These are phyloP conservation scores for Pyrenochaeta sp. DNA, from an alignment of 2,329 filamentous ascomycete genomes.

Conservation along the genomic window DNA sequence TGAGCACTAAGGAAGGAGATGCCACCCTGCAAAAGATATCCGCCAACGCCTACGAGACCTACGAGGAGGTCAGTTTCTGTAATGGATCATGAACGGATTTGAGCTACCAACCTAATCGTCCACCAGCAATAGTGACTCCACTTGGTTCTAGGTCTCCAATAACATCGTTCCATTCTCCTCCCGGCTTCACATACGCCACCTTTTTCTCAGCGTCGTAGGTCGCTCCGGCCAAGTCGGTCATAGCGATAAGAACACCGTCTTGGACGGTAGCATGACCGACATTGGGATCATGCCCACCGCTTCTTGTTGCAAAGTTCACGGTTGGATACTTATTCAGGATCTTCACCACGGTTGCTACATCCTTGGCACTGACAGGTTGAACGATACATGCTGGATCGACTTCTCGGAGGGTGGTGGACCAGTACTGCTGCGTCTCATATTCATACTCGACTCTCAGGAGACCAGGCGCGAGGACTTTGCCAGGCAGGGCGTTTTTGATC, in stretches of 20 bases:
- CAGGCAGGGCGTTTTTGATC: slow-evolving; percentile 26
- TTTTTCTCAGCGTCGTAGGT: slow-evolving; percentile 45
- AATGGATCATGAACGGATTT: not conserved
- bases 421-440: slow-evolving; percentile 32
- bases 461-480: slow-evolving; percentile 24
- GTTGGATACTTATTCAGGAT: slow-evolving; percentile 31
- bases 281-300: slow-evolving; percentile 52
- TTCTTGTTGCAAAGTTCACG: slow-evolving; percentile 35
- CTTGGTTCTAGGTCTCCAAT: slow-evolving; percentile 44
- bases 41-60: slow-evolving; percentile 35
- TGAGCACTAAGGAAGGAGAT: slow-evolving; percentile 35
- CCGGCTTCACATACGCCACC: slow-evolving; percentile 51
- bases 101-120: slow-evolving; percentile 25
- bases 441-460: slow-evolving; percentile 28
- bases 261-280: slow-evolving; percentile 44
- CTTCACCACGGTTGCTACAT: slow-evolving; percentile 34
- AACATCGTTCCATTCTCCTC: slow-evolving; percentile 53
- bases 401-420: slow-evolving; percentile 25
- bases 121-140: slow-evolving; percentile 47
- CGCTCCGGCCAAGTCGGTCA: slow-evolving; percentile 46
- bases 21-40: slow-evolving; percentile 29
- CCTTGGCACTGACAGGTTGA: slow-evolving; percentile 32
- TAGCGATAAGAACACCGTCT: slow-evolving; percentile 51
- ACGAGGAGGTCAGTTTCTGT: slow-evolving; percentile 2
- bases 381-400: slow-evolving; percentile 38